Evolutionary conservation across 2,329 filamentous ascomycete genomes (phyloP).

Genomic region (Colletotrichum sidae): DNA sequence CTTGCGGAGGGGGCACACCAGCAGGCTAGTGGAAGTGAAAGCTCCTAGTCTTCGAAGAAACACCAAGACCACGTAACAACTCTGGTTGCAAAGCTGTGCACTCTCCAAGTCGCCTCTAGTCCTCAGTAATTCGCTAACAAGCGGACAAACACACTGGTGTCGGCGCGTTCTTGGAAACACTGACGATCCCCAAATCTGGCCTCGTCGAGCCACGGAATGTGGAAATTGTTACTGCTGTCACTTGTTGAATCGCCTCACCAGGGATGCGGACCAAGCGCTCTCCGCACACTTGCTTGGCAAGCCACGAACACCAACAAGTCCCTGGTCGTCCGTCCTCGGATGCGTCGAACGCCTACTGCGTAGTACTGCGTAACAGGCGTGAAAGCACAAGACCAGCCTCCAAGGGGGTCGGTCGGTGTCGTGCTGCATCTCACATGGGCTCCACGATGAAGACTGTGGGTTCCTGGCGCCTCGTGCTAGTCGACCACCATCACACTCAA

Average conservation of each 20-base stretch:
- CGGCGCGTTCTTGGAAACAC: background rate
- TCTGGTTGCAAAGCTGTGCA: too few relatives aligned
- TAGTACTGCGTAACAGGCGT: too few relatives aligned
- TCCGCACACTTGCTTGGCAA: constrained; percentile 20
- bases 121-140: background rate
- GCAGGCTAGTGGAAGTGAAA: background rate
- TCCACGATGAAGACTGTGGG: constrained; percentile 27
- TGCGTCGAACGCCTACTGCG: background rate
- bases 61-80: too few relatives aligned
- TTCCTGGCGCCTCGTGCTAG: constrained; percentile 24
- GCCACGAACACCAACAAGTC: constrained; percentile 24
- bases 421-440: constrained; percentile 27
- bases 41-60: constrained; percentile 6
- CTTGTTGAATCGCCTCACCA: constrained; percentile 24
- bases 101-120: background rate
- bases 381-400: background rate
- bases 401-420: constrained; percentile 4
- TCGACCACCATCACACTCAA: constrained; percentile 5
- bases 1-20: background rate
- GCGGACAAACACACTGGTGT: background rate
- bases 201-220: constrained; percentile 25
- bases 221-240: constrained; percentile 28
- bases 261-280: background rate
- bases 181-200: background rate
- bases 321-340: constrained; percentile 17